phyloP scores from a whole-genome alignment of 257 asterid species.

The Petunia axillaris region DNA sequence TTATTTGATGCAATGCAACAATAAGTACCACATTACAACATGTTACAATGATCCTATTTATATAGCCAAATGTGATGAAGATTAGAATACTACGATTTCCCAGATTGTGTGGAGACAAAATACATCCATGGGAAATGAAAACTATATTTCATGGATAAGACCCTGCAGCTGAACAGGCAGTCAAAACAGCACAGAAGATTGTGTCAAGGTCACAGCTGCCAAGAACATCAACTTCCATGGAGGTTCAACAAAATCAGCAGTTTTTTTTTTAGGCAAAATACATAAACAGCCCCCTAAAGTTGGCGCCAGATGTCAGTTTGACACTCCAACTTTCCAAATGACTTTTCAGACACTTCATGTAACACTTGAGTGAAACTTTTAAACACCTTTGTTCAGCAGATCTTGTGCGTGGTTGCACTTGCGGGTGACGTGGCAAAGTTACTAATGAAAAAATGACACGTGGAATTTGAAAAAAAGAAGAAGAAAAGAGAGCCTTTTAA shows the following conservation, averaged over 20 bases:
- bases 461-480: too few species aligned
- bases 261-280: not conserved
- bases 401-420: too few species aligned
- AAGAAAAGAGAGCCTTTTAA: too few species aligned
- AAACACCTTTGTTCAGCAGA: too few species aligned
- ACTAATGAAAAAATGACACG: too few species aligned
- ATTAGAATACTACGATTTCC: not conserved
- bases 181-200: conserved; percentile 18
- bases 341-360: too few species aligned
- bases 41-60: not conserved
- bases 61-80: not conserved
- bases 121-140: not conserved
- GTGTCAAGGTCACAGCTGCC: not conserved
- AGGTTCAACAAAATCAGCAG: conserved; percentile 8
- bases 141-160: not conserved
- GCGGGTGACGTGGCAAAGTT: too few species aligned
- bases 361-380: too few species aligned
- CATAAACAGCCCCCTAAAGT: too few species aligned
- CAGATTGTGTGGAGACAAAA: conserved; percentile 15
- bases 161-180: not conserved
- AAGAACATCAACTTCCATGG: not conserved
- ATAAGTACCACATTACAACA: conserved; percentile 15
- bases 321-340: too few species aligned
- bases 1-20: conserved; percentile 22
- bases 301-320: too few species aligned